Percentiles rank a stretch among this genome's conserved stretches.
phyloP scores from a whole-genome alignment of 495 filamentous ascomycete species.

The Cercophora sp. region DNA sequence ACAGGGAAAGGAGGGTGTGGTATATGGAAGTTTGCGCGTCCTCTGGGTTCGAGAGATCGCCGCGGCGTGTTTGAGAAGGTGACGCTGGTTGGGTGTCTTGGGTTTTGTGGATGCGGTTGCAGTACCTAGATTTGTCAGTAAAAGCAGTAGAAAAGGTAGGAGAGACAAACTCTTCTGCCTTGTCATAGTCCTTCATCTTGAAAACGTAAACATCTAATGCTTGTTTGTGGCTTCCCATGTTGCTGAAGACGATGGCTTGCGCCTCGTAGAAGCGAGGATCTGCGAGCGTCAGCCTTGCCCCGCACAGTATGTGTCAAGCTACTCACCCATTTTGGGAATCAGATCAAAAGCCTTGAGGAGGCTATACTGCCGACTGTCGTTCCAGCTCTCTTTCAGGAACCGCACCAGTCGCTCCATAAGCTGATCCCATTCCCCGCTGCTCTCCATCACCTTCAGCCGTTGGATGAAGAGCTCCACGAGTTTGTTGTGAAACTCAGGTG shows the following conservation, averaged over 20 bases:
- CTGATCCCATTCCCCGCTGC: slow-evolving; percentile 47
- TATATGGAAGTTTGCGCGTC: slow-evolving; percentile 72
- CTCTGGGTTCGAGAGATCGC: slow-evolving; percentile 48
- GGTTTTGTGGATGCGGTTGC: slow-evolving; percentile 72
- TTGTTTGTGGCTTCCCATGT: slow-evolving; percentile 93
- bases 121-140: too few relatives aligned
- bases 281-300: slow-evolving; percentile 23
- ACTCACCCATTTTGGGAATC: slow-evolving; percentile 74
- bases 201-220: slow-evolving; percentile 96
- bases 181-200: slow-evolving; percentile 77
- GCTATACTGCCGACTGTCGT: slow-evolving; percentile 73
- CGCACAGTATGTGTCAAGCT: not conserved
- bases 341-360: slow-evolving; percentile 67
- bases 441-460: slow-evolving; percentile 48
- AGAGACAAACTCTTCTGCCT: slow-evolving; percentile 88
- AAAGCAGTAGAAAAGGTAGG: too few relatives aligned
- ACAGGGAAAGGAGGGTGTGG: slow-evolving; percentile 83
- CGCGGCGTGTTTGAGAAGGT: slow-evolving; percentile 32
- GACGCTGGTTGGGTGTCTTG: slow-evolving; percentile 40
- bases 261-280: slow-evolving; percentile 86
- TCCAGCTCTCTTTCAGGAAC: slow-evolving; percentile 71
- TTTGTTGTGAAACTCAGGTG: slow-evolving; percentile 80
- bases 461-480: slow-evolving; percentile 74
- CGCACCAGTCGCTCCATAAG: slow-evolving; percentile 62
- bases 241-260: slow-evolving; percentile 85